Evolutionary conservation across 2,329 filamentous ascomycete species (phyloP).

Genomic region (Colletotrichum phormii): DNA sequence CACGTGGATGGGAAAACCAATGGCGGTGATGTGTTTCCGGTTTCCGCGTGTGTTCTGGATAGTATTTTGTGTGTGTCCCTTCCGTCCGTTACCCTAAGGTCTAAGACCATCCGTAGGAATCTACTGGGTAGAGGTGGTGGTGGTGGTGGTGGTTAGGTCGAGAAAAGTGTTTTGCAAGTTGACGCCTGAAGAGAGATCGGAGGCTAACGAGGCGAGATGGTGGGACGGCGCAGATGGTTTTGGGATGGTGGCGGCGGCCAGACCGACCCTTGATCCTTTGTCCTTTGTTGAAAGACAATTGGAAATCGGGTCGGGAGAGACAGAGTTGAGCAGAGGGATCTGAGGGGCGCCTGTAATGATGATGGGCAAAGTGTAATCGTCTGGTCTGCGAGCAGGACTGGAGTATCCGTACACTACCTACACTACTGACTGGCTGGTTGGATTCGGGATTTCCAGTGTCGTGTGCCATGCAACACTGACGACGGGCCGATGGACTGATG

Average conservation of each 20-base stretch:
- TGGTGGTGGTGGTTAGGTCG: background rate
- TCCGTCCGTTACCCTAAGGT: no score
- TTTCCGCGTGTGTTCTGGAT: background rate
- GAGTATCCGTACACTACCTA: no score
- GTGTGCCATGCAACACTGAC: background rate
- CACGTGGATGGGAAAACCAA: constrained; percentile 12
- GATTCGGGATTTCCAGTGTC: background rate
- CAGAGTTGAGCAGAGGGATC: background rate
- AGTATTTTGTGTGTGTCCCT: background rate
- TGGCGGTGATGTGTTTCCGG: background rate
- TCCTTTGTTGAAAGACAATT: background rate
- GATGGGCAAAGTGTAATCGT: constrained; percentile 6
- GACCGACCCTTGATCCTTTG: background rate
- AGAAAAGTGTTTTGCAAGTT: background rate
- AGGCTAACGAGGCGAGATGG: constrained; percentile 17
- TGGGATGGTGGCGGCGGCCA: background rate
- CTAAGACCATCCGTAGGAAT: background rate
- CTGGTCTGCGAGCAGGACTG: background rate
- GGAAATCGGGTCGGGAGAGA: background rate
- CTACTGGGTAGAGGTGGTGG: background rate
- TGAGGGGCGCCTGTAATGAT: background rate
- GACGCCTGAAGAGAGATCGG: constrained; percentile 14
- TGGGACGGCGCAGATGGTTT: background rate
- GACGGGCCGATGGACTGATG: background rate
- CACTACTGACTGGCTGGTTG: background rate